Evolutionary conservation across 768 basidiomycete genomes (phyloP), one percentile per base, ranked within the genome.

Genomic region (Coprinopsis sp.): DNA sequence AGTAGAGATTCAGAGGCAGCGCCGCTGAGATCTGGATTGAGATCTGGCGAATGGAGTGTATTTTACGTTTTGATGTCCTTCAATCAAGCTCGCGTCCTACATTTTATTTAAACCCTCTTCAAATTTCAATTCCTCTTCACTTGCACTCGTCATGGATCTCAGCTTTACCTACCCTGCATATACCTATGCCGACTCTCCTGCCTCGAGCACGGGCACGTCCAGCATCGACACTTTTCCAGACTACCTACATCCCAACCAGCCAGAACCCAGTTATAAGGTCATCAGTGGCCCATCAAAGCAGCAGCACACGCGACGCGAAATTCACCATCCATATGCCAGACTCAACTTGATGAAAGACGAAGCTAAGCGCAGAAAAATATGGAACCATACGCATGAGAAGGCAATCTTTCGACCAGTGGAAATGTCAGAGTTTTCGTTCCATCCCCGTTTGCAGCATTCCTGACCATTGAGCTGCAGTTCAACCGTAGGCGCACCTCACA

Each of bases 321-420:
- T 84, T 46, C 66, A 74, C 0, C 83, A 85, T 50, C 84, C 84
- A 0, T 87, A 87, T 51, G 81, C 84, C 4, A 78, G 84, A 46
- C 72, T 86, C 8, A 76, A 78, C 51, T 81, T 81, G 3, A 81
- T 80, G 58, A 79, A 79, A 37, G 74, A 77, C 38, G 74, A 74
- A 38, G 70, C 74, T 4, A 87, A 87, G 63, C 78, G 82, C 3
- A 74, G 85, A 14, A 83, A 80, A 58, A 83, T 84, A 13, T 89
- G 87, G 87, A 83, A 82, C 39, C 87, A 87, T 51, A 78, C 79
- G 1, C 75, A 87, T 47, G 87, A 89, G 63, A 87, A 87, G 58
- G 70, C 71, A 12, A 68, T 88, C 21, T 88, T 88, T 62, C 72
- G 66, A 5, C 73, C 83, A 0, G 74, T 77, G 38, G 85, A 89